Evolutionary conservation across 1,284 basidiomycete genomes (phyloP).

Genomic region (Papiliotrema fonsecae): DNA sequence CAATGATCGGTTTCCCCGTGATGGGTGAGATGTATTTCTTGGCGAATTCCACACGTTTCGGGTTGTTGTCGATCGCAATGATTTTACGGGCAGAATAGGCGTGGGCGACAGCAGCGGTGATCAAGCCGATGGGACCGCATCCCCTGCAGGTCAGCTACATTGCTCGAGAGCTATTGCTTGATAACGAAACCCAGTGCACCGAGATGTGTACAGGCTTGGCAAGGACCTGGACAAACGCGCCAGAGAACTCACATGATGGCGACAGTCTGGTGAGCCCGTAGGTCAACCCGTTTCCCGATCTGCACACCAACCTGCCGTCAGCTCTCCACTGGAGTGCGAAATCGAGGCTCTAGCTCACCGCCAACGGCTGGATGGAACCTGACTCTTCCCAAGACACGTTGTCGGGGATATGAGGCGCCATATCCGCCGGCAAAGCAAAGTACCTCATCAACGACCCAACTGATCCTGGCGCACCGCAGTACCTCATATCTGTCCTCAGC

Average conservation of each 20-base stretch:
- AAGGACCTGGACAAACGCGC: not conserved
- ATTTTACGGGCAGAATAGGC: slow-evolving; percentile 49
- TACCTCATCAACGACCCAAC: slow-evolving; percentile 38
- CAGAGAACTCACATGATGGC: slow-evolving; percentile 33
- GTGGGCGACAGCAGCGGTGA: slow-evolving; percentile 50
- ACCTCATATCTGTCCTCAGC: slow-evolving; percentile 25
- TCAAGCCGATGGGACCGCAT: slow-evolving; percentile 50
- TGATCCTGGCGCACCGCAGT: slow-evolving; percentile 42
- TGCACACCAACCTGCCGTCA: slow-evolving; percentile 37
- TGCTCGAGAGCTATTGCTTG: no score
- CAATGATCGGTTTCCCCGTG: slow-evolving; percentile 37
- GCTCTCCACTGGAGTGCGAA: no score
- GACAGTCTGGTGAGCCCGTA: slow-evolving; percentile 38
- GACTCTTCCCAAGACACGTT: slow-evolving; percentile 50
- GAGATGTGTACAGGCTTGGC: not conserved
- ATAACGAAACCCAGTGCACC: no score
- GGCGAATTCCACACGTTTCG: slow-evolving; percentile 78
- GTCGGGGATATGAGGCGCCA: slow-evolving; percentile 47
- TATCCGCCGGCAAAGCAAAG: slow-evolving; percentile 43
- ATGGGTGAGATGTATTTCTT: slow-evolving; percentile 56
- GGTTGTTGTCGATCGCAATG: slow-evolving; percentile 62
- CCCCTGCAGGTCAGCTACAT: slow-evolving; percentile 17
- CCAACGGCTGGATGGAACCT: slow-evolving; percentile 78
- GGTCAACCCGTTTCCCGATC: slow-evolving; percentile 38
- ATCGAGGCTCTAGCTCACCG: slow-evolving; percentile 54